phyloP scores from a whole-genome alignment of 768 basidiomycete genomes.

The Lactifluus subvellereus region DNA sequence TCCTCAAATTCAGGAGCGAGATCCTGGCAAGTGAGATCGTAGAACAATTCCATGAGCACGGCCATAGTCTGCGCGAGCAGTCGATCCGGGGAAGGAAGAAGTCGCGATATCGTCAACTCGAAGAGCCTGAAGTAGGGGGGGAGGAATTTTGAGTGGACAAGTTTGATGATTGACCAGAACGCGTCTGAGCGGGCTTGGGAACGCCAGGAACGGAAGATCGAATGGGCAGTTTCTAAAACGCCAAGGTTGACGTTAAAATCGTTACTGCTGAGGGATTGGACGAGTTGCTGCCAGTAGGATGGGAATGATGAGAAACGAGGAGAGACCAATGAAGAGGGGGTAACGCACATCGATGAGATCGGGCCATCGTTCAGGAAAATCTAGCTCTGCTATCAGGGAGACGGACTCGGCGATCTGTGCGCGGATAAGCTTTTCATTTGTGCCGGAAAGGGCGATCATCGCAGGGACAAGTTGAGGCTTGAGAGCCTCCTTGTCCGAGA shows the following conservation, averaged over 20 bases:
- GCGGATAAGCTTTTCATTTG: constrained; percentile 65
- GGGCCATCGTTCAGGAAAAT: constrained; percentile 88
- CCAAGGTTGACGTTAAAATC: constrained; percentile 85
- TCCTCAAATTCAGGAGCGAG: constrained; percentile 94
- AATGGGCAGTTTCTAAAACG: constrained; percentile 91
- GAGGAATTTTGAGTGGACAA: constrained; percentile 81
- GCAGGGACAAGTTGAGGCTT: constrained; percentile 79
- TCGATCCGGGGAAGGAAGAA: constrained; percentile 40
- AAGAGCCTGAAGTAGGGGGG: constrained; percentile 81
- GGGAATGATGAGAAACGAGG: background rate
- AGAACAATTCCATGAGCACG: constrained; percentile 79
- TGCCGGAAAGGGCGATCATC: constrained; percentile 79
- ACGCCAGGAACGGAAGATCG: constrained; percentile 92
- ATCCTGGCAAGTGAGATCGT: constrained; percentile 94
- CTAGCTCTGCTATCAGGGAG: constrained; percentile 82
- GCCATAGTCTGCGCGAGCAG: constrained; percentile 70
- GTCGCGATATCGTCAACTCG: constrained; percentile 50
- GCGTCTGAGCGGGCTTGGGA: constrained; percentile 81
- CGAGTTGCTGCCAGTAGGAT: constrained; percentile 57
- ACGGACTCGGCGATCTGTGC: constrained; percentile 92
- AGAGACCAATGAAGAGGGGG: background rate
- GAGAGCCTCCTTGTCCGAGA: constrained; percentile 66
- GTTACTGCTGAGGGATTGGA: constrained; percentile 68
- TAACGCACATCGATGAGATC: constrained; percentile 81
- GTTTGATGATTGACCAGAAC: constrained; percentile 87